Evolutionary conservation across 768 basidiomycete genomes (phyloP), one percentile per base, ranked within the genome.

Genomic region (Leucosporidium yakuticum): DNA sequence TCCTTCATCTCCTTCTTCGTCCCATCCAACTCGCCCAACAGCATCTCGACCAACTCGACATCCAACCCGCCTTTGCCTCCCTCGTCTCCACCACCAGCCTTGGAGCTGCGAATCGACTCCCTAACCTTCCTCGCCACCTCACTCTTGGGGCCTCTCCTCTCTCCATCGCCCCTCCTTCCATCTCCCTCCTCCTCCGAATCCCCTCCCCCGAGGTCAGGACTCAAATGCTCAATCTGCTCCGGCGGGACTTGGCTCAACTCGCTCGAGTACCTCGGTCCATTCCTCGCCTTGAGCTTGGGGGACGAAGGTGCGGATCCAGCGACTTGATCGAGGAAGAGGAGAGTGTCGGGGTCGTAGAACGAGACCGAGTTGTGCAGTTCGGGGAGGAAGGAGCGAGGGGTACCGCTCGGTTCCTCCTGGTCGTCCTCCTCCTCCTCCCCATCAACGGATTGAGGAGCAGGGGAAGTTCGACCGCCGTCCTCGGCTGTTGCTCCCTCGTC

Each of bases 281-380:
- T 23, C 49, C 11, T 5, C 19, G 54, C 1, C 62, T 20, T 25
- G 17, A 8, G 21, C 47, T 65, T 62, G 5, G 66, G 71, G 17
- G 66, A 57, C 17, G 50, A 49, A 9, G 71, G 50, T 0, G 49
- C 50, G 19, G 66, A 36, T 21, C 74, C 75, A n/a, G 59, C 48
- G 27, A 78, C 74, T 49, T 68, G 60, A 27, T 76, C 72, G 25
- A 79, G 67, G 59, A 78, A 73, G 34, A 74, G 71, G 29, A 86
- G 85, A 75, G 97, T 93, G 77, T 95, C 92, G 0, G 85, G 81
- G 56, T 86, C 84, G 67, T 85, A 88, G 80, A 95, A 83, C 21
- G 92, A 94, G 77, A 95, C 48, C 50, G 57, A 57, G n/a, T 62
- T 36, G 55, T 73, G 72, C 3, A 73, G 60, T 4, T 69, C 63